Conservation (phyloP, 2,329 filamentous ascomycete species). For the Penicillium oxalicum region DNA sequence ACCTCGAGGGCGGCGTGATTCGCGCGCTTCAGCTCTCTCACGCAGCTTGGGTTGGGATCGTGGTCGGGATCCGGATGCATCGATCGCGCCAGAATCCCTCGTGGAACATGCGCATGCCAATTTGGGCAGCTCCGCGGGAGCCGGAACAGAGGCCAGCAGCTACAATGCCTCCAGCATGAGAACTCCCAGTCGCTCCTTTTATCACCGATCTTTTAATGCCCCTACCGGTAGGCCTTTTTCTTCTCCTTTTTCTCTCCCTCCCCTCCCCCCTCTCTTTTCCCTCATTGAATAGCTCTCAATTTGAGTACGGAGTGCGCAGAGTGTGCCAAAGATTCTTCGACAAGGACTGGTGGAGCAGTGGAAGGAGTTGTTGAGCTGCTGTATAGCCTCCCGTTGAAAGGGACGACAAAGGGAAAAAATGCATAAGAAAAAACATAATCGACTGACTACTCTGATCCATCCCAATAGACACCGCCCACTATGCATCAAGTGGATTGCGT, state of each 20-base stretch:
- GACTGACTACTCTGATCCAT: conserved; percentile 33
- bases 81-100: conserved; percentile 16
- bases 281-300: too few relatives aligned
- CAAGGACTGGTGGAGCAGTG: too few relatives aligned
- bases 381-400: neutral
- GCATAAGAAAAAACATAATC: neutral
- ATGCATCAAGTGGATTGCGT: conserved; percentile 68
- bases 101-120: conserved; percentile 27
- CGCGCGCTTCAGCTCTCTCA: conserved; percentile 23
- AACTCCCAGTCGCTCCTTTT: conserved; percentile 42
- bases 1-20: conserved; percentile 26
- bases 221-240: conserved; percentile 29
- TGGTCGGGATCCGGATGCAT: conserved; percentile 17
- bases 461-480: conserved; percentile 61
- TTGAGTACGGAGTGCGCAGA: too few relatives aligned
- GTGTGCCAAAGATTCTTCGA: too few relatives aligned
- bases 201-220: conserved; percentile 41
- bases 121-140: conserved; percentile 23
- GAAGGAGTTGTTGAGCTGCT: neutral
- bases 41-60: conserved; percentile 17
- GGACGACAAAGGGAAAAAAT: neutral
- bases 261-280: too few relatives aligned
- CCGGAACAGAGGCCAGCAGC: conserved; percentile 25
- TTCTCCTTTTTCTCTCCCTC: too few relatives aligned
- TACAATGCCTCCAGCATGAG: conserved; percentile 30